These are phyloP conservation scores for Daphne laureola DNA, from an alignment of 441 rosid genomes.

Conservation along the genomic window DNA sequence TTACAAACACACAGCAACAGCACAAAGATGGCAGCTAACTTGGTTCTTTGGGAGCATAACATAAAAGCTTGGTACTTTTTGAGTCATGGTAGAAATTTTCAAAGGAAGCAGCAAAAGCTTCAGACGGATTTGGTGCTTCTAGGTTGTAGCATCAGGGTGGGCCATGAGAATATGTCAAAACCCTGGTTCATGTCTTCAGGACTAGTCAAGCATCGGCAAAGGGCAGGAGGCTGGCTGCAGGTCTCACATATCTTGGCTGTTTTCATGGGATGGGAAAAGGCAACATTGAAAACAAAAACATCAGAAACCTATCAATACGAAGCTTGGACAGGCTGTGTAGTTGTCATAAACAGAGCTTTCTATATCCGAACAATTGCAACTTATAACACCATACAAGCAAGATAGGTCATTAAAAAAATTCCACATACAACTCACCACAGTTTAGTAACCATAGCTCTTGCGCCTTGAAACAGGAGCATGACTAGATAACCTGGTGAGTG, in stretches of 20 bases:
- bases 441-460: slow-evolving; percentile 78
- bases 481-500: slow-evolving; percentile 79
- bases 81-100: slow-evolving; percentile 52
- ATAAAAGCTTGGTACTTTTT: slow-evolving; percentile 55
- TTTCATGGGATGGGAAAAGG: slow-evolving; percentile 65
- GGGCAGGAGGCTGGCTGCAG: slow-evolving; percentile 84
- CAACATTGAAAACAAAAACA: slow-evolving; percentile 65
- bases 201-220: slow-evolving; percentile 76
- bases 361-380: slow-evolving; percentile 26
- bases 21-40: slow-evolving; percentile 38
- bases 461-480: slow-evolving; percentile 66
- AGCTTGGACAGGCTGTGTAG: slow-evolving; percentile 50
- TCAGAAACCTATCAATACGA: slow-evolving; percentile 60
- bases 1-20: slow-evolving; percentile 28
- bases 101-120: slow-evolving; percentile 34
- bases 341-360: slow-evolving; percentile 20
- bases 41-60: slow-evolving; percentile 53
- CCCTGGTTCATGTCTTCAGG: slow-evolving; percentile 88
- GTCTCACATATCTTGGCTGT: slow-evolving; percentile 91
- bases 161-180: slow-evolving; percentile 49
- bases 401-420: slow-evolving; percentile 10
- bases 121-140: slow-evolving; percentile 58
- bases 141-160: slow-evolving; percentile 69
- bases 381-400: slow-evolving; percentile 18
- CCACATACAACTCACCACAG: slow-evolving; percentile 29